Evolutionary conservation across 805 yeast species (phyloP), one percentile per base, ranked within the genome.

Genomic region (Yarrowia keelungensis): DNA sequence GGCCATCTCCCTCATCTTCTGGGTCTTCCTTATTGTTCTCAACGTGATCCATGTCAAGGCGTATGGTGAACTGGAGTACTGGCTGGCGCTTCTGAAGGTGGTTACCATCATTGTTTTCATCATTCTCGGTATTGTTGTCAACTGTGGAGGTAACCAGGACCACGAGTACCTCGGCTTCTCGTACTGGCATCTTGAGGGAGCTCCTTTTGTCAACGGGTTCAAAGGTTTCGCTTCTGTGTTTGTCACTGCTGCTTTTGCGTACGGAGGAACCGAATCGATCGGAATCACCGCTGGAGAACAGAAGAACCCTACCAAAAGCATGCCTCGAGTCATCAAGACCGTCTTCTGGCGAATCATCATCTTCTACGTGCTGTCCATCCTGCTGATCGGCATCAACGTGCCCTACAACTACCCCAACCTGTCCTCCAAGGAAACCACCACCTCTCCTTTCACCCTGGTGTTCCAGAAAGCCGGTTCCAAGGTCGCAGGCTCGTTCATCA

Each of bases 71-170:
- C 80, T 86, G n/a, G 91, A 87, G 73, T 90, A 86, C 76, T 89
- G 89, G 88, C 83, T 87, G 72, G 86, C 90, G 0, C 74, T 84
- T 16, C 80, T 89, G 76, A 90, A 89, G 76, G 86, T 90, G 42
- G 71, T 89, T 65, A 84, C 90, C 43, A 84, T 90, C 74, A 74
- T 86, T 26, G 91, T 92, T 22, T 87, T 86, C 75, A 79, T 86
- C 68, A 85, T 87, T 70, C 75, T 86, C 64, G 83, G 88, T 68
- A 82, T 87, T 69, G 81, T 86, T 9, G 87, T 84, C 61, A 85
- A 85, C 72, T 85, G 82, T 26, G 90, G 90, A 51, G 85, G 81
- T 41, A 86, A 86, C 71, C 79, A 80, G 11, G 79, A 81, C 72
- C 83, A 80, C 73, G 83, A 84, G 43, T 75, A 75, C 47, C 81